Base-by-base conservation (phyloP, 2,329 filamentous ascomycete genomes). In the Exophiala mesophila region DNA sequence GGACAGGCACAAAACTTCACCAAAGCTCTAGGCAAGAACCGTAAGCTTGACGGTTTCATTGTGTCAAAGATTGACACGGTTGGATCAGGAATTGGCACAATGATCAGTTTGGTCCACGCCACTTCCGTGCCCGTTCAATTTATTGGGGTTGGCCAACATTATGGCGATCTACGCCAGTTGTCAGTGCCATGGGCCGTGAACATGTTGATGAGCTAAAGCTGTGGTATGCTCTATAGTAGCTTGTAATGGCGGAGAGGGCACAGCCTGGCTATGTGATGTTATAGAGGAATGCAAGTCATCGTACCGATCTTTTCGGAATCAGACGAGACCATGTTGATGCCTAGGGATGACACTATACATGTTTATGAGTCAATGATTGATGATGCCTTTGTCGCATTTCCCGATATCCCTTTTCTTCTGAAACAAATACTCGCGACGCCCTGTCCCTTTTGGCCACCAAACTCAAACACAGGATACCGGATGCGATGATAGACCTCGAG, bases 61-160 rank as follows among this genome's bases (percentile, higher is more conserved):
- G 96, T 98, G 57, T 90, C 84, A 47, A 98, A 98, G 67, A 97
- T 92, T 63, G 92, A 98, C 68, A 98, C 92, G 0, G 94, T 98
- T 26, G 94, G 92, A n/a, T 90, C 96, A 68, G 97, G 97, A 89
- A 88, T 96, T 31, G 88, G 83, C 2, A 96, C 90, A 2, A 72
- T 98, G 51, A 92, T 98, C 50, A 95, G 87, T 62, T 90, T 98
- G 72, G 90, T 98, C 28, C 90, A 97, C 68, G 90, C 92, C 3
- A 98, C 94, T 3, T 88, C 90, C 19, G 94, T 98, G 33, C 94
- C 94, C 0, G 88, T 98, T 15, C 76, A 97, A 8, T 98, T 98
- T 61, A 76, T 98, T 54, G 92, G 83, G 2, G 76, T 80, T 28
- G 79, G 79, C 3, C 79, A 83, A 64, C 78, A 82, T 61, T 83